phyloP scores from a whole-genome alignment of 164 flowering plant species.

The Nymphaea colorata region DNA sequence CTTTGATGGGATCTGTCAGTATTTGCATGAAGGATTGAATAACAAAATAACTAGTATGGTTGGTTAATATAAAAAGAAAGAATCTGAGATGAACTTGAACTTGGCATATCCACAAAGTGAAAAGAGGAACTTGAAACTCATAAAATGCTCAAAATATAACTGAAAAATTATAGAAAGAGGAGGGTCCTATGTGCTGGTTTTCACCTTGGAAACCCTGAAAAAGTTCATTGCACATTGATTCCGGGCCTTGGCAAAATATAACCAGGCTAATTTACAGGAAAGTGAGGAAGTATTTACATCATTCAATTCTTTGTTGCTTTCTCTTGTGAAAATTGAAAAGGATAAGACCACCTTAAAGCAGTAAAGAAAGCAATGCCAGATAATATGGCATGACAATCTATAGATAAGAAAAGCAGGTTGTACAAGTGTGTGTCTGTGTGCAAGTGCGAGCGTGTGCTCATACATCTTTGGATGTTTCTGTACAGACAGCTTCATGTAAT shows the following conservation, averaged over 20 bases:
- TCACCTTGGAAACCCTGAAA: too few species aligned
- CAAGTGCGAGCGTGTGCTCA: not conserved
- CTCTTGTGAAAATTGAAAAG: not conserved
- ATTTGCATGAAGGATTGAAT: conserved; percentile 4
- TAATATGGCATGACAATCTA: not conserved
- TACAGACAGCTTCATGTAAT: not conserved
- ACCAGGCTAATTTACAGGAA: not conserved
- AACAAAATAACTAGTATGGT: not conserved
- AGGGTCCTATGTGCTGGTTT: too few species aligned
- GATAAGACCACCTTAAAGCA: not conserved
- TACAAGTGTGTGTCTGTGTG: not conserved
- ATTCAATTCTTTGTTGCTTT: not conserved
- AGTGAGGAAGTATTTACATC: not conserved
- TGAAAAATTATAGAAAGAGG: not conserved
- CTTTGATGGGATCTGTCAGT: conserved; percentile 59
- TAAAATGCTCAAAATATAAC: not conserved
- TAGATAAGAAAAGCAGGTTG: not conserved
- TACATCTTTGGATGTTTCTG: not conserved
- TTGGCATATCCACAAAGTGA: not conserved
- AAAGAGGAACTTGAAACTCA: not conserved
- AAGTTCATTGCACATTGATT: not conserved
- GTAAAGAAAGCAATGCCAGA: not conserved
- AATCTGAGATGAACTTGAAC: not conserved
- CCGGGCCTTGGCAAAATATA: not conserved
- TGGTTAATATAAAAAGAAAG: too few species aligned